These are phyloP conservation scores for Gossypium arboreum DNA, from an alignment of 345 rosid species.

Conservation along the genomic window DNA sequence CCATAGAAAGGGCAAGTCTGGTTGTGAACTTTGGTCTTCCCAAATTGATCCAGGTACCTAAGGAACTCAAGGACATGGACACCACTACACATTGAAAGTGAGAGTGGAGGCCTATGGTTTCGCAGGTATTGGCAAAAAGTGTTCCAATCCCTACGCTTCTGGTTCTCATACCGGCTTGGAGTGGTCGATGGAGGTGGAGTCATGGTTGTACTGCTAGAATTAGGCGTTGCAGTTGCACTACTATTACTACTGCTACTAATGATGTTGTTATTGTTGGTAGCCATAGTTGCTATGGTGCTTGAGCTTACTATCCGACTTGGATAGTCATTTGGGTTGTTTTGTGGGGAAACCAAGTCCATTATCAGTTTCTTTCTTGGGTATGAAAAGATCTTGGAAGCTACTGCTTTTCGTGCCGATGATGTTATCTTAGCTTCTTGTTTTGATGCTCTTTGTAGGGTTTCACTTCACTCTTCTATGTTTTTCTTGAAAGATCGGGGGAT, in stretches of 20 bases:
- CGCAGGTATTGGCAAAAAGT: conserved; percentile 84
- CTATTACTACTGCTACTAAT: background rate
- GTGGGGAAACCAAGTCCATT: conserved; percentile 44
- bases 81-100: conserved; percentile 71
- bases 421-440: background rate
- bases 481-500: background rate
- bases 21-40: conserved; percentile 76
- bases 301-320: background rate
- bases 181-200: conserved; percentile 39
- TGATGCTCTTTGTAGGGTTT: conserved; percentile 9
- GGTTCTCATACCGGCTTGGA: conserved; percentile 81
- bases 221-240: conserved; percentile 15
- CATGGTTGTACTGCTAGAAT: conserved; percentile 12
- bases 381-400: background rate
- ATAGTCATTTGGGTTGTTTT: conserved; percentile 7
- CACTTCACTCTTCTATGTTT: background rate
- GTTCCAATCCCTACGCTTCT: conserved; percentile 88
- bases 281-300: background rate
- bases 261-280: background rate
- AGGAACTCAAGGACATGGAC: conserved; percentile 88
- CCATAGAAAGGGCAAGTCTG: conserved; percentile 88
- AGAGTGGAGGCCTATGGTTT: conserved; percentile 74
- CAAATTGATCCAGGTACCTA: conserved; percentile 67
- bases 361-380: background rate
- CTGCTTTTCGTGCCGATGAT: background rate